Conservation (phyloP, 441 rosid genomes). For the Bruguiera hainesii region DNA sequence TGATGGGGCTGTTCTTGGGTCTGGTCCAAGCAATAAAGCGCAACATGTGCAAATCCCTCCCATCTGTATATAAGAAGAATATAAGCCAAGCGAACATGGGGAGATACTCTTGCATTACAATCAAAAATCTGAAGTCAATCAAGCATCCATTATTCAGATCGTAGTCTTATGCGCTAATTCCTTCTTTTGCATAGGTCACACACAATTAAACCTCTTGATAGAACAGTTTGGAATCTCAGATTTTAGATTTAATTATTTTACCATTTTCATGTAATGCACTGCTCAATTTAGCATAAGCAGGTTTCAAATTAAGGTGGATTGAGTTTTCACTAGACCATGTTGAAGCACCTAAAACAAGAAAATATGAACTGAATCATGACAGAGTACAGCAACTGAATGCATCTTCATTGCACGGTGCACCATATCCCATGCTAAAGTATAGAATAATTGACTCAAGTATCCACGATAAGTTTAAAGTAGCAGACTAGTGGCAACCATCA, state of each 20-base stretch:
- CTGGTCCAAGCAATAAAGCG: constrained; percentile 40
- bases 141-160: too few species aligned
- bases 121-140: neutral
- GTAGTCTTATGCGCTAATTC: too few species aligned
- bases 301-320: too few species aligned
- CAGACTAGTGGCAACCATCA: neutral
- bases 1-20: constrained; percentile 13
- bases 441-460: neutral
- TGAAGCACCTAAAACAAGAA: neutral
- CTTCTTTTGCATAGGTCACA: too few species aligned
- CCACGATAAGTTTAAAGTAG: neutral
- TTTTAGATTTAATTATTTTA: too few species aligned
- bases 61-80: constrained; percentile 37
- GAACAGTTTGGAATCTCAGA: too few species aligned
- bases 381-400: neutral
- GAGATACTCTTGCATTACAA: neutral
- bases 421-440: too few species aligned
- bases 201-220: too few species aligned
- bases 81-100: neutral
- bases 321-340: neutral
- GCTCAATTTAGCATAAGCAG: too few species aligned
- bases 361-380: neutral
- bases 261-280: too few species aligned
- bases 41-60: constrained; percentile 56
- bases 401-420: too few species aligned